Evolutionary conservation across 352 stramenopile species (phyloP).

Genomic region (Phytophthora vignae): DNA sequence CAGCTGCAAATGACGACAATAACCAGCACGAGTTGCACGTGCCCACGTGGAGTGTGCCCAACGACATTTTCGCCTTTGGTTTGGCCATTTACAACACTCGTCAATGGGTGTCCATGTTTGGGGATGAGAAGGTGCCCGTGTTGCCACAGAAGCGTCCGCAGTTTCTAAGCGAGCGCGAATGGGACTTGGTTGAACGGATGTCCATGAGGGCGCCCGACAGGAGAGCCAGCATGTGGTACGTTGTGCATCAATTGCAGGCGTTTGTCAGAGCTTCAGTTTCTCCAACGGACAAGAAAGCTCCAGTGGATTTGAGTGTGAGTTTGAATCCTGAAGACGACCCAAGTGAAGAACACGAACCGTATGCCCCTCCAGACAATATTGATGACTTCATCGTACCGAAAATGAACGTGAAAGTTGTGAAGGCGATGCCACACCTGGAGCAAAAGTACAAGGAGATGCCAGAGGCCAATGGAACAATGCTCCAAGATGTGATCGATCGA

Average conservation of each 20-base stretch:
- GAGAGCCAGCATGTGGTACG: conserved; percentile 37
- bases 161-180: conserved; percentile 31
- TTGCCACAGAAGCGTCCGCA: conserved; percentile 14
- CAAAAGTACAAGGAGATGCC: conserved; percentile 10
- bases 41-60: conserved; percentile 28
- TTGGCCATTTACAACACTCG: conserved; percentile 38
- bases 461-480: conserved; percentile 13
- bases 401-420: conserved; percentile 34
- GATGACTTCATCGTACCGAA: conserved; percentile 36
- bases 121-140: conserved; percentile 18
- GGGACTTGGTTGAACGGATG: conserved; percentile 40
- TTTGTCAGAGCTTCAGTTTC: conserved; percentile 18
- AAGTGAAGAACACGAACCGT: conserved; percentile 12
- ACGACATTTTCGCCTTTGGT: conserved; percentile 34
- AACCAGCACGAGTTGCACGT: not conserved
- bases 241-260: conserved; percentile 38
- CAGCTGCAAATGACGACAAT: not conserved
- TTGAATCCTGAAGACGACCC: conserved; percentile 24
- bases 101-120: conserved; percentile 27
- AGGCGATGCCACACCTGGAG: conserved; percentile 26
- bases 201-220: conserved; percentile 13
- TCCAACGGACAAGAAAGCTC: conserved; percentile 7
- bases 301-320: conserved; percentile 36
- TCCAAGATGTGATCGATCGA: conserved; percentile 22
- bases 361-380: conserved; percentile 23